Percentiles rank a stretch among this genome's conserved stretches.
These are phyloP conservation scores for Beauveria caledonica DNA, from an alignment of 2,329 filamentous ascomycete genomes.

Conservation along the genomic window DNA sequence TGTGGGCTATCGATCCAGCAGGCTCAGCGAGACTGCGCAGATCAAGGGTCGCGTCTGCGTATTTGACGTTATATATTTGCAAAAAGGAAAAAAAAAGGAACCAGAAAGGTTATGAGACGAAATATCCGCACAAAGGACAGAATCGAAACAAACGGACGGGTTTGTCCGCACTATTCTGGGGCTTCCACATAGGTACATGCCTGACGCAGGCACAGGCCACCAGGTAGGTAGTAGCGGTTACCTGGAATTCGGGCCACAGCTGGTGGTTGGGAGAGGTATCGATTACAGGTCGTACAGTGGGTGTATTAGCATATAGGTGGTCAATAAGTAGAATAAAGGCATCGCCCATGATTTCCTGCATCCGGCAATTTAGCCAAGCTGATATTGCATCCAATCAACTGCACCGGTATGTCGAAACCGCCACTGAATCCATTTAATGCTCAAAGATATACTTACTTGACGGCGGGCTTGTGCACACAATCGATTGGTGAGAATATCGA, in stretches of 20 bases:
- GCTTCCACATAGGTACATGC: background rate
- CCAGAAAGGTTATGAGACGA: too few species aligned
- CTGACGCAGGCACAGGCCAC: background rate
- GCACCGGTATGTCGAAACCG: too few species aligned
- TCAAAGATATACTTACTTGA: too few species aligned
- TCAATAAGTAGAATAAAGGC: too few species aligned
- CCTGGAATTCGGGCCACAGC: background rate
- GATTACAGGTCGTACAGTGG: background rate
- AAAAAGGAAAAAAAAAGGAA: background rate
- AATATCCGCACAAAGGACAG: background rate
- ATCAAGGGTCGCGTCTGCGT: background rate
- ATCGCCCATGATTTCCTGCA: too few species aligned
- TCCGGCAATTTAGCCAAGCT: too few species aligned
- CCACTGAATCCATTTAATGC: too few species aligned
- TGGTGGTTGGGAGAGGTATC: slow-evolving; percentile 3
- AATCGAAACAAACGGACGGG: background rate
- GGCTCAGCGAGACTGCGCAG: background rate
- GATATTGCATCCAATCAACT: too few species aligned
- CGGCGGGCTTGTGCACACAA: too few species aligned
- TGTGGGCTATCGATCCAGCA: background rate
- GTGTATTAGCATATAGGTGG: background rate
- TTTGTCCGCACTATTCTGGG: background rate
- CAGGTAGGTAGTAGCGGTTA: background rate
- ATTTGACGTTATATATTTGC: background rate
- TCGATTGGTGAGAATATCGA: too few species aligned